phyloP scores from a whole-genome alignment of 306 rosid genomes.

The Inga laurina region DNA sequence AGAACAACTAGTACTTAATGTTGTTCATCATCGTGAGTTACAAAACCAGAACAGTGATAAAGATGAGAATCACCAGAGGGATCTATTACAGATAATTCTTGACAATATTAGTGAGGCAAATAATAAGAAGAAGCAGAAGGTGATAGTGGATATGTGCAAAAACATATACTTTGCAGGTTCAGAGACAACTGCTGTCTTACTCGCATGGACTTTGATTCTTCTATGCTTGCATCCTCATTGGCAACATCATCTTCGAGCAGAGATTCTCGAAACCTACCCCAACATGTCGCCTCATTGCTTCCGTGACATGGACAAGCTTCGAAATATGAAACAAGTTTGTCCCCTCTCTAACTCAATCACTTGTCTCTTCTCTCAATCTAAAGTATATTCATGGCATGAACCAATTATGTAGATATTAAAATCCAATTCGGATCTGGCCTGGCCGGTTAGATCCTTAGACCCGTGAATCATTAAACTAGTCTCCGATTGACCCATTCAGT shows the following conservation, averaged over 20 bases:
- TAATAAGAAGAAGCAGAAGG: too few relatives aligned
- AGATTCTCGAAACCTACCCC: conserved; percentile 23
- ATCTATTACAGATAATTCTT: conserved; percentile 30
- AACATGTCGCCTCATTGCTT: conserved; percentile 2
- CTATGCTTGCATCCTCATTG: conserved; percentile 36
- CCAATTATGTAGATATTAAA: too few relatives aligned
- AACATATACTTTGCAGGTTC: conserved; percentile 39
- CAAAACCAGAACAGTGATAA: not conserved
- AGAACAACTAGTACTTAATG: conserved; percentile 18
- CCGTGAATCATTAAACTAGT: too few relatives aligned
- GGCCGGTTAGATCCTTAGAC: too few relatives aligned
- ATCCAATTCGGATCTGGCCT: too few relatives aligned
- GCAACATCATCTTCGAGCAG: conserved; percentile 39
- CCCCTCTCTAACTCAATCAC: too few relatives aligned
- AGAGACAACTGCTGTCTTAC: conserved; percentile 32
- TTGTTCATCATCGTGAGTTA: conserved; percentile 21
- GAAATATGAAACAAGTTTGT: conserved; percentile 22
- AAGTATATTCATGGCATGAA: too few relatives aligned
- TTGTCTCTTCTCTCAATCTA: too few relatives aligned
- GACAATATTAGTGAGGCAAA: not conserved
- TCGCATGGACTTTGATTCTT: conserved; percentile 38
- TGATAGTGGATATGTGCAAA: not conserved
- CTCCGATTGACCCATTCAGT: too few relatives aligned
- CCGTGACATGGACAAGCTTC: conserved; percentile 27
- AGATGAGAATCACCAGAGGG: conserved; percentile 26